Base-by-base conservation (phyloP, 2,329 filamentous ascomycete genomes). In the Lasiodiplodia hormozganensis region DNA sequence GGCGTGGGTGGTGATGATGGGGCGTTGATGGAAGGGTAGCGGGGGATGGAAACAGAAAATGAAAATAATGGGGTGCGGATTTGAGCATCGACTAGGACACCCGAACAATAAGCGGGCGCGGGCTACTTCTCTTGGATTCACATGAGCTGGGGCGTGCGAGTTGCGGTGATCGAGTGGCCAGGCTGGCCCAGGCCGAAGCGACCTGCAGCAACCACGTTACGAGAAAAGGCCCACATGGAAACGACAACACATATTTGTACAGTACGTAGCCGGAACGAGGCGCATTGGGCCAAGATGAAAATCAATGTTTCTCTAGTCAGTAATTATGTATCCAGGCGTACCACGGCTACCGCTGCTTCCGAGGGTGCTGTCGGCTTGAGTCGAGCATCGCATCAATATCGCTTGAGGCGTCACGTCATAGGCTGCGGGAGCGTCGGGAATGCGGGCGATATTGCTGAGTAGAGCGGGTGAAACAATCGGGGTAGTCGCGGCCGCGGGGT, bases 401-500 rank as follows among this genome's bases (percentile, higher is more conserved):
- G 7, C 18, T 47, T 10, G 43, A 21, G 43, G 18, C 7, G 8
- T 21, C 43, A 21, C 43, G 43, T 47, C 43, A 47, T 47, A 47
- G 43, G 43, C 43, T 21, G 21, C 43, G 43, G 43, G 18, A 18
- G 4, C 43, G 18, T 21, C 51, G 51, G 25, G 12, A 21, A 3
- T 16, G n/a, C 51, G 51, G 51, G 51, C 16, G 51, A 0, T 18
- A 16, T 56, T 56, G 53, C 18, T 56, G 28, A 56, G 53, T 36
- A 36, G 53, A n/a, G 53, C 31, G 25, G 16, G 28, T 36, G 25
- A n/a, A 36, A 21, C 18, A 56, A 10, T 36, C 51, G 28, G 51
- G 51, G 51, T 53, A 53, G 51, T 53, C 23, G 18, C 25, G 51
- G 51, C 23, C 51, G 51, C 14, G 51, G 51, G 51, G 51, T 36